Percentiles rank a stretch among this genome's conserved stretches.
Evolutionary conservation across 1,139 yeast species (phyloP).

Genomic region (Pichia sp.): DNA sequence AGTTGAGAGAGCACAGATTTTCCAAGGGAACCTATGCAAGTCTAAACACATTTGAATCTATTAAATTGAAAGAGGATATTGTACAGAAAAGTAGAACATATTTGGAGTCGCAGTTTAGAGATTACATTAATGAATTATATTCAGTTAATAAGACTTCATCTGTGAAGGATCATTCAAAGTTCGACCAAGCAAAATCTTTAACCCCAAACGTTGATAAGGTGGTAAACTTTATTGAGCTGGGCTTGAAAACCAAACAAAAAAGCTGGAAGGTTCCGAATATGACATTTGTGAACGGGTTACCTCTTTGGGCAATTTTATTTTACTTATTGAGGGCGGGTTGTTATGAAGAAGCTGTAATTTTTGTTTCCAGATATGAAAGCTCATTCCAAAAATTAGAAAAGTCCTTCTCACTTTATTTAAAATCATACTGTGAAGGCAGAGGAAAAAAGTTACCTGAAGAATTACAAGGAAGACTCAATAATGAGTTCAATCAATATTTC

Average conservation of each 20-base stretch:
- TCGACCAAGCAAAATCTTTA: constrained; percentile 14
- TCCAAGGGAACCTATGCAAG: constrained; percentile 11
- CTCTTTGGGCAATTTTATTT: constrained; percentile 88
- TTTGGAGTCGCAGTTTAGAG: constrained; percentile 74
- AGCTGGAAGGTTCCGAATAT: constrained; percentile 49
- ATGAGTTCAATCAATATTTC: constrained; percentile 83
- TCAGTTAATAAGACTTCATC: constrained; percentile 35
- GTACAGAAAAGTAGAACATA: constrained; percentile 54
- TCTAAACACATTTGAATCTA: constrained; percentile 32
- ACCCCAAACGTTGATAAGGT: constrained; percentile 24
- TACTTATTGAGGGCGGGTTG: constrained; percentile 83
- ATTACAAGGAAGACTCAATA: constrained; percentile 63
- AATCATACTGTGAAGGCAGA: constrained; percentile 62
- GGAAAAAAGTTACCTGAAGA: constrained; percentile 58
- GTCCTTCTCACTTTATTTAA: constrained; percentile 75
- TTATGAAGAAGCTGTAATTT: constrained; percentile 66
- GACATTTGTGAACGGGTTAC: constrained; percentile 71
- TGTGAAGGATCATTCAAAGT: neutral
- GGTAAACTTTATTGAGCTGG: constrained; percentile 25
- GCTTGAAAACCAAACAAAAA: constrained; percentile 31
- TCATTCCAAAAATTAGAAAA: constrained; percentile 79
- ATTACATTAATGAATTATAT: constrained; percentile 68
- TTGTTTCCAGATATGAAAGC: constrained; percentile 48
- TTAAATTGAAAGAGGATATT: constrained; percentile 45
- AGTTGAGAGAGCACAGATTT: constrained; percentile 10